Evolutionary conservation across 345 rosid genomes (phyloP), one percentile per base, ranked within the genome.

Genomic region (Eucalyptus pumila): DNA sequence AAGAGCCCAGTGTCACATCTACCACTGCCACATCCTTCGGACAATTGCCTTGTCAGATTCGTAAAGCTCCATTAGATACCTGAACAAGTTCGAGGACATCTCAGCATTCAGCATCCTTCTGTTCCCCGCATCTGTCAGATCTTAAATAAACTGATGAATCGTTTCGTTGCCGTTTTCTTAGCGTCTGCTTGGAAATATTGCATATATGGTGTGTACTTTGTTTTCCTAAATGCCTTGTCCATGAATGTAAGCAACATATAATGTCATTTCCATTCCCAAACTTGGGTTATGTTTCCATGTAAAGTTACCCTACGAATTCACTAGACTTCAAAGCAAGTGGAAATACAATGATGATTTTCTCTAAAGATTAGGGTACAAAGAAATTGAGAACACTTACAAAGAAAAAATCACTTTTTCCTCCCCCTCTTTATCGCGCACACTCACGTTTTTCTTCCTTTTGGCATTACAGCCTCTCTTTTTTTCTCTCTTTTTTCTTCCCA

Each of bases 41-140:
- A 92, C 92, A 92, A 91, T 37, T 92, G 93, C 80, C 86, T 92
- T 23, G 92, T 87, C 9, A 88, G 54, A 58, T 50, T 90, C 69
- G 88, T 6, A 27, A 90, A 92, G 72, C 65, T 87, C 76, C 76
- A 65, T n/a, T n/a, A 65, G 76, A 65, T 7, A n/a, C 19, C 10
- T 7, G 37, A 65, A 65, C 10, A 65, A 65, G 76, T 65, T n/a
- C 37, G 2, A 14, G 37, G 32, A 30, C 37, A n/a, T n/a, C 69
- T n/a, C 37, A 65, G 76, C 37, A 65, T 65, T 65, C 10, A 14
- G 37, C 76, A n/a, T 65, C 76, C 76, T n/a, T 65, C 10, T n/a
- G 76, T 65, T n/a, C 32, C 19, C 10, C 10, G 19, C 37, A 1
- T 4, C 34, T 27, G 17, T 65, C 72, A n/a, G 72, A n/a, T 8